These are phyloP conservation scores for Rhodotorula babjevae DNA, from an alignment of 768 basidiomycete species.

Conservation along the genomic window DNA sequence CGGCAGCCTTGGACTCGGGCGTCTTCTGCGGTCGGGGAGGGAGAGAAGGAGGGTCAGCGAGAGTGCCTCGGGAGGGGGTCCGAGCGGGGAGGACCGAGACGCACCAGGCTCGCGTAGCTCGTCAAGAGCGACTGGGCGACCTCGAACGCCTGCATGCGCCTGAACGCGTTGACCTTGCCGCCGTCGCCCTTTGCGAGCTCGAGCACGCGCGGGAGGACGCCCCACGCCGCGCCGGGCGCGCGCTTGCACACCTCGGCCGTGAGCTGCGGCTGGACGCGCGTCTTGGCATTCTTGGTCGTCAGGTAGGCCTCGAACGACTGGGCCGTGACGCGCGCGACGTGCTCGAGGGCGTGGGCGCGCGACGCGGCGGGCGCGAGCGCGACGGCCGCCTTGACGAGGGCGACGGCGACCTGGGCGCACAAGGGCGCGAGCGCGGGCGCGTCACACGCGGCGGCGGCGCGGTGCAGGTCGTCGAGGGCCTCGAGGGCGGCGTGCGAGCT, in stretches of 20 bases:
- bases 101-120: slow-evolving; percentile 52
- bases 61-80: no score
- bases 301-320: slow-evolving; percentile 32
- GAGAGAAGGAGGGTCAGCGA: not conserved
- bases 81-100: slow-evolving; percentile 5
- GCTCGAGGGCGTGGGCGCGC: not conserved
- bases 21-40: slow-evolving; percentile 9
- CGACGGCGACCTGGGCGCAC: slow-evolving; percentile 26
- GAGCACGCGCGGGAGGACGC: slow-evolving; percentile 52
- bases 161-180: slow-evolving; percentile 65
- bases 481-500: slow-evolving; percentile 27
- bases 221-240: slow-evolving; percentile 25
- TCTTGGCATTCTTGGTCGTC: slow-evolving; percentile 38
- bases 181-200: slow-evolving; percentile 47
- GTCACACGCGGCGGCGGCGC: slow-evolving; percentile 22
- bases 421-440: slow-evolving; percentile 24
- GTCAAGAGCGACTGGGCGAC: slow-evolving; percentile 63
- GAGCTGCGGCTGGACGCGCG: slow-evolving; percentile 30
- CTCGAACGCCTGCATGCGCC: slow-evolving; percentile 68
- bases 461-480: slow-evolving; percentile 33
- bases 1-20: slow-evolving; percentile 33
- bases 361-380: slow-evolving; percentile 5
- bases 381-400: slow-evolving; percentile 34
- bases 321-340: slow-evolving; percentile 17
- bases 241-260: slow-evolving; percentile 28